phyloP scores from a whole-genome alignment of 306 rosid genomes.

The Begonia loranthoides region DNA sequence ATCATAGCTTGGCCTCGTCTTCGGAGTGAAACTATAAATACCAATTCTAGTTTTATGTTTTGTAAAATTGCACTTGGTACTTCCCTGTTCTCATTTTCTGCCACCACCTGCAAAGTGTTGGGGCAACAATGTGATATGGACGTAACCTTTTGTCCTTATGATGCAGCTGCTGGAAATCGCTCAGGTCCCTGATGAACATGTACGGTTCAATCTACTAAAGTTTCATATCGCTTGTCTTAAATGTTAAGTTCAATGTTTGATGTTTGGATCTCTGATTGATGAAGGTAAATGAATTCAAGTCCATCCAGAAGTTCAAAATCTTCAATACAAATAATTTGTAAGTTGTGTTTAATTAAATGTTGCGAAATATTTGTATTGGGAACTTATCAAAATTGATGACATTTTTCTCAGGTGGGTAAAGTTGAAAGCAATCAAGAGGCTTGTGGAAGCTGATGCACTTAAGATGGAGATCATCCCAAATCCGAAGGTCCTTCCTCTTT shows the following conservation, averaged over 20 bases:
- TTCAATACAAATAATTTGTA: conserved; percentile 96
- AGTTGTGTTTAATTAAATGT: conserved; percentile 10
- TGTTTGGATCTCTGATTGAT: conserved; percentile 17
- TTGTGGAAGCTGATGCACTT: conserved; percentile 79
- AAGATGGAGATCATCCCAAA: conserved; percentile 98
- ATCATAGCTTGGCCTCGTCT: background rate
- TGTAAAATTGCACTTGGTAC: background rate
- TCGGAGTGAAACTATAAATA: background rate
- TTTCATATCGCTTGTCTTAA: conserved; percentile 6
- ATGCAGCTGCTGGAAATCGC: conserved; percentile 97
- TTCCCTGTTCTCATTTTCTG: background rate
- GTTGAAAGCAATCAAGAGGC: conserved; percentile 80
- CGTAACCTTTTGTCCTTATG: background rate
- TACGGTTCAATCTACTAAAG: conserved; percentile 23
- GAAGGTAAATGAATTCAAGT: conserved; percentile 92
- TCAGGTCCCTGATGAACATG: conserved; percentile 90
- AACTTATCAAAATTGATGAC: too few species aligned
- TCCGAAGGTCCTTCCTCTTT: conserved; percentile 56
- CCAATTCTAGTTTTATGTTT: background rate
- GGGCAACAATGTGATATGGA: background rate
- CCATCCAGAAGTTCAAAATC: conserved; percentile 94
- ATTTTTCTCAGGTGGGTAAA: conserved; percentile 68
- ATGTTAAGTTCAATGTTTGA: conserved; percentile 8
- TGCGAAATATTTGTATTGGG: too few species aligned
- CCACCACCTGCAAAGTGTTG: background rate